phyloP scores from a whole-genome alignment of 31 red algal genomes.

The Odonthalia washingtoniensis region DNA sequence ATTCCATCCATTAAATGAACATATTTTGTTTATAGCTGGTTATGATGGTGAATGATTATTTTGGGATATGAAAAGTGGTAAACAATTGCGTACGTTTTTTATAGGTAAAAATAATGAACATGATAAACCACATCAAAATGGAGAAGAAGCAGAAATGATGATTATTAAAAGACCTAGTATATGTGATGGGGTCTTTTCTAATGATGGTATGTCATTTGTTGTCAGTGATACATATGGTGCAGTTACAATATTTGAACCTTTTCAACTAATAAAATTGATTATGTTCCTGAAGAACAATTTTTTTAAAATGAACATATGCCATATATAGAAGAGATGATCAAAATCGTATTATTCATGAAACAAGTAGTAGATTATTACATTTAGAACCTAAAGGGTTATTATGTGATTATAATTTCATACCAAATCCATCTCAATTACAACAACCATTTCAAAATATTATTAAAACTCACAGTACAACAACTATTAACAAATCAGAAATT shows the following conservation, averaged over 20 bases:
- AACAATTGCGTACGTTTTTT: no score
- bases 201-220: constrained; percentile 81
- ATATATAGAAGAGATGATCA: constrained; percentile 62
- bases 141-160: constrained; percentile 4
- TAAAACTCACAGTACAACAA: no score
- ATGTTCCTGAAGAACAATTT: constrained; percentile 92
- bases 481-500: not conserved
- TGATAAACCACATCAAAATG: no score
- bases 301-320: constrained; percentile 73
- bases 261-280: constrained; percentile 60
- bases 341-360: constrained; percentile 68
- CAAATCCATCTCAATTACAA: constrained; percentile 76
- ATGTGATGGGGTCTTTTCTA: constrained; percentile 79
- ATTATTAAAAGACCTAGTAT: constrained; percentile 62
- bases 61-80: constrained; percentile 92
- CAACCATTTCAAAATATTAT: constrained; percentile 31
- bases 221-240: constrained; percentile 86
- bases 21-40: constrained; percentile 78
- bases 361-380: constrained; percentile 66
- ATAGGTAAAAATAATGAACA: no score
- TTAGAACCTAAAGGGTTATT: constrained; percentile 62
- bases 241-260: constrained; percentile 70
- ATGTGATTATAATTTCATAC: constrained; percentile 76
- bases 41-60: constrained; percentile 78
- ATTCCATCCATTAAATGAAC: constrained; percentile 79